Percentiles rank a stretch among this genome's conserved stretches.
These are phyloP conservation scores for Clathrus columnatus DNA, from an alignment of 768 basidiomycete genomes.

Conservation along the genomic window DNA sequence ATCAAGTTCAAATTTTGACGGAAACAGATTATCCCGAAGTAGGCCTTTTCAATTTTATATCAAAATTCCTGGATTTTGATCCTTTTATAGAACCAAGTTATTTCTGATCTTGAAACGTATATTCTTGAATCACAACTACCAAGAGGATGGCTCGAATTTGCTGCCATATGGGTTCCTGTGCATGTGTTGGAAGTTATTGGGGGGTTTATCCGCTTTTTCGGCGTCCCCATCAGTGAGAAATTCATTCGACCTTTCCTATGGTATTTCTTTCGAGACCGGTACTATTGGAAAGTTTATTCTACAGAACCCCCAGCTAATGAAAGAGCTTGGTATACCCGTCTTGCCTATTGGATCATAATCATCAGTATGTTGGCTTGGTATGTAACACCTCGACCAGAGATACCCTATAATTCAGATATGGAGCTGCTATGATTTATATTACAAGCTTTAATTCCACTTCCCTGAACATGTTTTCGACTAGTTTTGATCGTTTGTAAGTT, in stretches of 20 bases:
- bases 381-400: background rate
- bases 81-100: background rate
- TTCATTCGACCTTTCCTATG: constrained; percentile 9
- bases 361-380: constrained; percentile 9
- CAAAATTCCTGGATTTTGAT: background rate
- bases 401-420: too few relatives aligned
- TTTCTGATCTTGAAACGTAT: constrained; percentile 4
- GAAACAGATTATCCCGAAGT: constrained; percentile 10
- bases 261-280: constrained; percentile 9
- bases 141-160: constrained; percentile 10
- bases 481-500: background rate
- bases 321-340: constrained; percentile 9
- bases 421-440: background rate
- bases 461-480: background rate
- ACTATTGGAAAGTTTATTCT: constrained; percentile 11
- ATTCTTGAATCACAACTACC: constrained; percentile 7
- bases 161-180: constrained; percentile 8
- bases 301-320: constrained; percentile 9
- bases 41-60: background rate
- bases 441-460: background rate
- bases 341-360: constrained; percentile 6
- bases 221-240: constrained; percentile 9
- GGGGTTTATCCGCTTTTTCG: constrained; percentile 10
- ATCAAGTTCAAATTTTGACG: constrained; percentile 2
- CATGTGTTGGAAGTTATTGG: constrained; percentile 9